phyloP scores from a whole-genome alignment of 371 early-diverging fungal species.

The Polyrhizophydium stewartii region DNA sequence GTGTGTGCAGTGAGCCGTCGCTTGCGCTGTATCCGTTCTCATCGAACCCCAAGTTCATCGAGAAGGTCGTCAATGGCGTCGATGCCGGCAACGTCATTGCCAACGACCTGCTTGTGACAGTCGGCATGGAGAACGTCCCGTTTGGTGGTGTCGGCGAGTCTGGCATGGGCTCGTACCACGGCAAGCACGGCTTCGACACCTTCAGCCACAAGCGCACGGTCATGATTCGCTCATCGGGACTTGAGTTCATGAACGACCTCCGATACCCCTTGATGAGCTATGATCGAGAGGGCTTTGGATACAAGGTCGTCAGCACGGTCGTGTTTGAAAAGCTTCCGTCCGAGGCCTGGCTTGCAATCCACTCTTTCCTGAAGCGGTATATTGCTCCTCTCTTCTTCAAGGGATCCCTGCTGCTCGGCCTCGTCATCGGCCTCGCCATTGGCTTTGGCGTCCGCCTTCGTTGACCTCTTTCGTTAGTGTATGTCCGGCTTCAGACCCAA shows the following conservation, averaged over 20 bases:
- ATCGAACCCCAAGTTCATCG: constrained; percentile 30
- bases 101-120: constrained; percentile 74
- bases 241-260: neutral
- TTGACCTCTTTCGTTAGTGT: no score
- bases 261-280: neutral
- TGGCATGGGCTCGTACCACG: constrained; percentile 88
- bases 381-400: no score
- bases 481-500: no score
- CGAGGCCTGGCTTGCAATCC: constrained; percentile 66
- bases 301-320: no score
- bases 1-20: constrained; percentile 38
- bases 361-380: constrained; percentile 58
- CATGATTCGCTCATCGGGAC: neutral
- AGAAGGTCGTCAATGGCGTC: constrained; percentile 52
- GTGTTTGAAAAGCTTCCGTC: no score
- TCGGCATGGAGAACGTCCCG: constrained; percentile 49
- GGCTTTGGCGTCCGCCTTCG: no score
- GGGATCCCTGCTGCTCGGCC: no score
- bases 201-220: constrained; percentile 4
- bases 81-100: constrained; percentile 72
- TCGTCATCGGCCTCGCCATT: no score
- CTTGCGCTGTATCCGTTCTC: constrained; percentile 70
- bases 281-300: neutral
- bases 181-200: constrained; percentile 58
- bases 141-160: constrained; percentile 92